phyloP scores from a whole-genome alignment of 768 basidiomycete species.

The Russula earlei region DNA sequence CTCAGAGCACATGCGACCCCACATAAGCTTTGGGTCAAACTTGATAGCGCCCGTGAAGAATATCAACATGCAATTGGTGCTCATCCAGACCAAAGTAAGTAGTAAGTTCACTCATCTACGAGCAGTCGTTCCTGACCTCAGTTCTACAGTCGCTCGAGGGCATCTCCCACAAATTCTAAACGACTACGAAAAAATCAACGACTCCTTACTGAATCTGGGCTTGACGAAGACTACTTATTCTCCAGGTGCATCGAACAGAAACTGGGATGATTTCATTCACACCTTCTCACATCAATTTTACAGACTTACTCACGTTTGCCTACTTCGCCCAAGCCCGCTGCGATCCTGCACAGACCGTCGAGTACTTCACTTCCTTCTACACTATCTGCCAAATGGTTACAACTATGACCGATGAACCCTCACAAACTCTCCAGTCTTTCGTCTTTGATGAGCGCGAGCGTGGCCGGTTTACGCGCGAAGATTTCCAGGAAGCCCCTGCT shows the following conservation, averaged over 20 bases:
- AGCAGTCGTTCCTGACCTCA: slow-evolving; percentile 4
- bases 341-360: slow-evolving; percentile 52
- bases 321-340: slow-evolving; percentile 78
- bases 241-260: slow-evolving; percentile 36
- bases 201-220: slow-evolving; percentile 44
- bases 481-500: slow-evolving; percentile 38
- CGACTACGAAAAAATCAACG: slow-evolving; percentile 32
- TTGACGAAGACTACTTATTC: slow-evolving; percentile 60
- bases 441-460: slow-evolving; percentile 52
- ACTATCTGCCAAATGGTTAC: slow-evolving; percentile 43
- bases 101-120: slow-evolving; percentile 35
- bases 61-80: slow-evolving; percentile 67
- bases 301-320: slow-evolving; percentile 69
- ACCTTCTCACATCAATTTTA: neutral
- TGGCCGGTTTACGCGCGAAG: slow-evolving; percentile 51
- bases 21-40: slow-evolving; percentile 38
- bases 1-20: slow-evolving; percentile 34
- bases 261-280: neutral
- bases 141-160: slow-evolving; percentile 43
- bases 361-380: slow-evolving; percentile 54
- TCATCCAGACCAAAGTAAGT: slow-evolving; percentile 67
- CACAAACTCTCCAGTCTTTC: slow-evolving; percentile 45
- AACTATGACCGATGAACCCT: slow-evolving; percentile 37
- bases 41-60: slow-evolving; percentile 56
- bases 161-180: slow-evolving; percentile 36